Evolutionary conservation across 164 flowering plant genomes (phyloP).

Genomic region (Vitis rupestris): DNA sequence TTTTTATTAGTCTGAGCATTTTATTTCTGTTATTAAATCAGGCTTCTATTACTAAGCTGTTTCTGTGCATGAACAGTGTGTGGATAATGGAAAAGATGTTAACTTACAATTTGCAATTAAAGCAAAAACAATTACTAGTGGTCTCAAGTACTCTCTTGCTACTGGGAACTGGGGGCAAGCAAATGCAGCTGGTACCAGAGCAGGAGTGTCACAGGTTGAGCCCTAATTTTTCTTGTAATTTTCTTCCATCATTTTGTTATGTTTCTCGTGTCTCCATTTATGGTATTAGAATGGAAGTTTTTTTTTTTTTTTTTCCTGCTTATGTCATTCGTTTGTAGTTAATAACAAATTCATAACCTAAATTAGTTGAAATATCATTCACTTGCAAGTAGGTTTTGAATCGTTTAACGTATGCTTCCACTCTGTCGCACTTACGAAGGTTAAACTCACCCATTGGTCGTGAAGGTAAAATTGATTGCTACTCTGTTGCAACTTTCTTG

Average conservation of each 20-base stretch:
- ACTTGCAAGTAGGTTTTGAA: constrained; percentile 64
- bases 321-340: no score
- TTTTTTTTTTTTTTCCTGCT: no score
- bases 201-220: constrained; percentile 96
- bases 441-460: constrained; percentile 98
- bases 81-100: constrained; percentile 94
- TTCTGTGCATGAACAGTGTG: constrained; percentile 56
- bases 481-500: background rate
- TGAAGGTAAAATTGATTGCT: constrained; percentile 55
- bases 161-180: constrained; percentile 99
- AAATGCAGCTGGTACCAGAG: constrained; percentile 98
- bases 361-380: no score
- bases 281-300: no score
- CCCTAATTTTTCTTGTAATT: constrained; percentile 3
- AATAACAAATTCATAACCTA: no score
- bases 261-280: background rate
- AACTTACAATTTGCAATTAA: constrained; percentile 95
- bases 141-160: constrained; percentile 95
- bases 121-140: constrained; percentile 97
- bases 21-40: background rate
- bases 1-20: background rate
- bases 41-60: constrained; percentile 2
- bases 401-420: constrained; percentile 94
- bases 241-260: background rate
- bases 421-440: constrained; percentile 90